Conservation (phyloP, 352 stramenopile genomes). For the Globisporangium megalacanthum region DNA sequence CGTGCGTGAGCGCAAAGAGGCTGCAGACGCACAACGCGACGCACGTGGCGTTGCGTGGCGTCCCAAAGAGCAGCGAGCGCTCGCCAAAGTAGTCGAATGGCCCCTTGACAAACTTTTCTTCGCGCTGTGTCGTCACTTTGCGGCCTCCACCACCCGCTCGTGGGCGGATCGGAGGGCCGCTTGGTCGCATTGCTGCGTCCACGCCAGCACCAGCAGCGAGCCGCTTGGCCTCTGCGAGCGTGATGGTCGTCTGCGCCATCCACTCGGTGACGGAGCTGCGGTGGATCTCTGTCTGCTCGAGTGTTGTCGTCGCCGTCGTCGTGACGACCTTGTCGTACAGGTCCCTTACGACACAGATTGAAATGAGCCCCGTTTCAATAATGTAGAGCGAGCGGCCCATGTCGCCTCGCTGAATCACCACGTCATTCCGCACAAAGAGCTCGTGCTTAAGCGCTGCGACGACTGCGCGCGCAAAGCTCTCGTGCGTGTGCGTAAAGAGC, state of each 20-base stretch:
- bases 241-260: conserved; percentile 6
- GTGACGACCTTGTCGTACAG: neutral
- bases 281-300: neutral
- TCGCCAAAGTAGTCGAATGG: conserved; percentile 77
- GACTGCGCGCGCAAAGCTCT: conserved; percentile 26
- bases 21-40: conserved; percentile 64
- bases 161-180: too few relatives aligned
- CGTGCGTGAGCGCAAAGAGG: conserved; percentile 58
- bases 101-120: conserved; percentile 65
- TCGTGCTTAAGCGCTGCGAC: conserved; percentile 32
- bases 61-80: conserved; percentile 65
- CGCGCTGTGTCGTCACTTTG: conserved; percentile 20
- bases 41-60: conserved; percentile 60
- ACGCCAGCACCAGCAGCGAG: neutral
- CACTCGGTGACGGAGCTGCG: conserved; percentile 14
- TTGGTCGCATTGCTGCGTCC: too few relatives aligned
- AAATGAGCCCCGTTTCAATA: conserved; percentile 52
- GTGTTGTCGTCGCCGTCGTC: neutral
- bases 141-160: neutral
- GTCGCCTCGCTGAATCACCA: conserved; percentile 41
- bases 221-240: conserved; percentile 10
- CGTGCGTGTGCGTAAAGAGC: conserved; percentile 28
- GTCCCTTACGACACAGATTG: conserved; percentile 41
- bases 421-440: conserved; percentile 44
- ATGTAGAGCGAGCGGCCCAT: conserved; percentile 41